Base-by-base conservation (phyloP, 495 filamentous ascomycete species). In the Chaetomidium leptoderma region DNA sequence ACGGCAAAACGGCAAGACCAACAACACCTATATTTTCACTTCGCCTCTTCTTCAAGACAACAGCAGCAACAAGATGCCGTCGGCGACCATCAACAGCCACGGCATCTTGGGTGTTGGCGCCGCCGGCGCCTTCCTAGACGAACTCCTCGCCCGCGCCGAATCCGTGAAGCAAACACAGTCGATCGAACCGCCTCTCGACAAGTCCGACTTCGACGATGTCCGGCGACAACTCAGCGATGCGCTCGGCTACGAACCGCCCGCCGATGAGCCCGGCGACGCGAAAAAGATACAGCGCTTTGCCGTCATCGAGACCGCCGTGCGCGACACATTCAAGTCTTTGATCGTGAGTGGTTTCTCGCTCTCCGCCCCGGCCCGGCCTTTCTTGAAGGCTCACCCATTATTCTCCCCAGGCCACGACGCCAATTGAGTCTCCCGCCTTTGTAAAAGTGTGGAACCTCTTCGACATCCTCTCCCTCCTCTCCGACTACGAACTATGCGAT, bases 361-460 rank as follows among this genome's bases (percentile, higher is more conserved):
- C 24, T 21, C 19, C 23, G 26, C 19, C 47, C 19, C 26, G 17
- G 29, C 17, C 52, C 19, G 23, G 37, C 27, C 43, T 4, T 32
- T 21, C 26, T 45, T 23, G 42, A 39, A n/a, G 17, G 8, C 33
- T 45, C 13, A 48, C 48, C 16, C 14, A 36, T 49, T 16, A 4
- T 17, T 24, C 17, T 29, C 64, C 17, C 21, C 32, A 90, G 87
- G 83, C 86, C 33, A 77, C 78, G 16, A 87, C 79, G 14, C 77
- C 84, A 6, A 95, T 95, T 58, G 78, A 88, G 39, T 81, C 87
- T 23, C 86, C 85, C 43, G 71, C 77, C 0, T 95, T 96, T 61
- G 86, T 89, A 44, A 75, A 84, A 50, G 83, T 97, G 46, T 97
- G 91, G 91, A 92, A 96, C 66, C 79, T 99, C 16, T 81, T 99